These are phyloP conservation scores for Brasilioporus rufonigricans DNA, from an alignment of 768 basidiomycete genomes.

Conservation along the genomic window DNA sequence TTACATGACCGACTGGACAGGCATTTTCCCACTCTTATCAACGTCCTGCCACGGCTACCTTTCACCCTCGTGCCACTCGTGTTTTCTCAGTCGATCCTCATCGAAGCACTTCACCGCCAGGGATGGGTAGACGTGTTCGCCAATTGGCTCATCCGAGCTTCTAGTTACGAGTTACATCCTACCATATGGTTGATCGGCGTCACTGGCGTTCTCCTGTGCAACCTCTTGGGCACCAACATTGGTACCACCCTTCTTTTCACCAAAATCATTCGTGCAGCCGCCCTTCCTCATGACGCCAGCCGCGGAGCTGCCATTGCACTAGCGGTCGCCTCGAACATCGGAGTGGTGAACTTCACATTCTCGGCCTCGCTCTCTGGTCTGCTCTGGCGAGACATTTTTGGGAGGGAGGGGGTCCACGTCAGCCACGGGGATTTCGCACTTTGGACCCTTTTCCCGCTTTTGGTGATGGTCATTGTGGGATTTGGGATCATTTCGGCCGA, in stretches of 20 bases:
- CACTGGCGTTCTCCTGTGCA: no score
- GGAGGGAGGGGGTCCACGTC: conserved; percentile 68
- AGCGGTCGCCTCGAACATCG: conserved; percentile 91
- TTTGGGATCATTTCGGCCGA: conserved; percentile 72
- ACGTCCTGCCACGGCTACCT: conserved; percentile 67
- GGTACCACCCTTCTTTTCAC: no score
- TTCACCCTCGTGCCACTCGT: conserved; percentile 77
- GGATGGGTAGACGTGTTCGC: no score
- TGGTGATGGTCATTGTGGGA: conserved; percentile 64
- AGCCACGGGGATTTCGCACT: conserved; percentile 64
- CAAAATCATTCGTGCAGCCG: no score
- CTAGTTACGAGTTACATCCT: conserved; percentile 40
- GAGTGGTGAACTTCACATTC: conserved; percentile 88
- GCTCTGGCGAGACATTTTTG: conserved; percentile 74
- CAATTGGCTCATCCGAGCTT: no score
- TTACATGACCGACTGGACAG: conserved; percentile 12
- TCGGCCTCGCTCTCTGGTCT: conserved; percentile 86
- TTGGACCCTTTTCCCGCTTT: conserved; percentile 67
- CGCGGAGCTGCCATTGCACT: conserved; percentile 63
- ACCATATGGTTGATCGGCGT: conserved; percentile 67
- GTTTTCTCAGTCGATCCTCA: no score
- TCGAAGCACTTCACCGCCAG: no score
- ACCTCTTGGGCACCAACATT: no score
- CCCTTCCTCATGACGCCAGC: conserved; percentile 29
- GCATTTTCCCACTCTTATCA: conserved; percentile 71